phyloP scores from a whole-genome alignment of 2,329 filamentous ascomycete species.

The Ambrosiella beaveri region DNA sequence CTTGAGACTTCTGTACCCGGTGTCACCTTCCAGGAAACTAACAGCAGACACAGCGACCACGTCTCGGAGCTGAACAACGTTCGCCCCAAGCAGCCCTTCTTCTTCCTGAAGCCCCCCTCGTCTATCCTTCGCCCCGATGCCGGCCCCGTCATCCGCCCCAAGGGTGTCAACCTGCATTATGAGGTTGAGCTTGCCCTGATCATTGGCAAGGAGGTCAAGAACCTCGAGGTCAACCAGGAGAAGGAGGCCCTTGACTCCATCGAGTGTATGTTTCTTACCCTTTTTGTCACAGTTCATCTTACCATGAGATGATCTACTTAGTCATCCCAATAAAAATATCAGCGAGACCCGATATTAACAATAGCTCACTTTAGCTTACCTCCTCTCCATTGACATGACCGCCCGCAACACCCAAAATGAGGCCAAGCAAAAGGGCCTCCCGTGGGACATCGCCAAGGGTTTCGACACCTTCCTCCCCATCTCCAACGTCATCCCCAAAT shows the following conservation, averaged over 20 bases:
- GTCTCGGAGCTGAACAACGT: constrained; percentile 78
- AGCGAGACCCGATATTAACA: not conserved
- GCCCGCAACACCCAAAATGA: constrained; percentile 89
- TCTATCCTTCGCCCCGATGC: constrained; percentile 65
- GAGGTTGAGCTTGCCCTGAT: constrained; percentile 88
- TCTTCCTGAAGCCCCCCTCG: constrained; percentile 90
- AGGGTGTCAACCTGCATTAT: constrained; percentile 75
- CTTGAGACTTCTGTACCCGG: not conserved
- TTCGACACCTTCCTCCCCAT: constrained; percentile 96
- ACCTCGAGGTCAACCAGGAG: constrained; percentile 58
- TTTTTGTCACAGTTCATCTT: not conserved
- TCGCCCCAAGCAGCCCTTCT: constrained; percentile 88
- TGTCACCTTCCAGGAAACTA: not conserved
- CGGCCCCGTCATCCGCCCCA: constrained; percentile 66
- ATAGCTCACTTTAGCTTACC: constrained; percentile 43
- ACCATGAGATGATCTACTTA: not conserved
- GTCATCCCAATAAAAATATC: too few species aligned
- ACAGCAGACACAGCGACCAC: constrained; percentile 49
- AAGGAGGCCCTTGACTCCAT: constrained; percentile 67
- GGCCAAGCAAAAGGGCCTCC: constrained; percentile 90
- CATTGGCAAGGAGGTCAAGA: constrained; percentile 63
- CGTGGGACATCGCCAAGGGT: constrained; percentile 91
- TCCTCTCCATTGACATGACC: constrained; percentile 92
- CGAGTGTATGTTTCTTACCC: constrained; percentile 37
- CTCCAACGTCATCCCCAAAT: constrained; percentile 63